phyloP scores from a whole-genome alignment of 768 basidiomycete species.

The Mycena rebaudengoi region DNA sequence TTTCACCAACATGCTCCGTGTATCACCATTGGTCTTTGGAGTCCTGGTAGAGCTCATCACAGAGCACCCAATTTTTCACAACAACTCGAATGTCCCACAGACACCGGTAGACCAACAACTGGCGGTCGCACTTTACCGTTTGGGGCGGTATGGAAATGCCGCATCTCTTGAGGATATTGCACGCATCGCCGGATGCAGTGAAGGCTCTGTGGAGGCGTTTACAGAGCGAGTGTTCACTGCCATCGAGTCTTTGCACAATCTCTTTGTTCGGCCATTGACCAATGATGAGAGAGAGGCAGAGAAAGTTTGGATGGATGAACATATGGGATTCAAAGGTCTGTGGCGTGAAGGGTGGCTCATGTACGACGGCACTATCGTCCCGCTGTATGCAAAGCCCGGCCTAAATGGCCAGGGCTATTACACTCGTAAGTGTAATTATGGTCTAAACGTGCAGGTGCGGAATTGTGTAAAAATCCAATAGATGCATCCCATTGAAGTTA shows the following conservation, averaged over 20 bases:
- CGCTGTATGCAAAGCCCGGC: slow-evolving; percentile 36
- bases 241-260: slow-evolving; percentile 38
- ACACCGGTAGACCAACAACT: slow-evolving; percentile 38
- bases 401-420: slow-evolving; percentile 43
- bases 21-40: slow-evolving; percentile 36
- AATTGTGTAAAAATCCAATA: too few relatives aligned
- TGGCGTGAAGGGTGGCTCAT: slow-evolving; percentile 46
- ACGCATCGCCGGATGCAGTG: slow-evolving; percentile 31
- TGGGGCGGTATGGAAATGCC: slow-evolving; percentile 40
- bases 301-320: slow-evolving; percentile 43
- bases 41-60: slow-evolving; percentile 36
- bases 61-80: slow-evolving; percentile 35
- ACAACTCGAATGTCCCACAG: slow-evolving; percentile 36
- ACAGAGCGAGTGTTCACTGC: slow-evolving; percentile 37
- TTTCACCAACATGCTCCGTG: slow-evolving; percentile 32
- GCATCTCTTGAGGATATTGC: slow-evolving; percentile 38
- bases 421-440: slow-evolving; percentile 44
- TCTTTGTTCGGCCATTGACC: slow-evolving; percentile 36
- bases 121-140: slow-evolving; percentile 35
- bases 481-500: too few relatives aligned
- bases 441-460: slow-evolving; percentile 44
- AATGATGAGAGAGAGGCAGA: slow-evolving; percentile 42
- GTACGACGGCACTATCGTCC: slow-evolving; percentile 46
- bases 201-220: slow-evolving; percentile 38
- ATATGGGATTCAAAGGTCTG: slow-evolving; percentile 35